Percentiles rank a stretch among this genome's conserved stretches.
These are phyloP conservation scores for Alternaria alternata DNA, from an alignment of 2,329 filamentous ascomycete genomes.

Conservation along the genomic window DNA sequence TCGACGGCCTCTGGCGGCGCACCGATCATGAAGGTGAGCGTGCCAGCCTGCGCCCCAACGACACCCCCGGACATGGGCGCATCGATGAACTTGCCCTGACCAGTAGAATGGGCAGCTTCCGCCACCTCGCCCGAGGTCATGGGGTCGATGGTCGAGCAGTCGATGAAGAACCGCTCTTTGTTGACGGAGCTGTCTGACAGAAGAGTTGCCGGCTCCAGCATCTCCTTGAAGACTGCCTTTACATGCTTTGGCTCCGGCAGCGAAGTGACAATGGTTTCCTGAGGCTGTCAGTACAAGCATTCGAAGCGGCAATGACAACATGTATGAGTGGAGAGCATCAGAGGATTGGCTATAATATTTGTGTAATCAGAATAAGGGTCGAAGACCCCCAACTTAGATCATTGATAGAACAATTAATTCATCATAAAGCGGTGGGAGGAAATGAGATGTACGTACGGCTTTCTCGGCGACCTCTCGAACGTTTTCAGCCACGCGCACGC, in stretches of 20 bases:
- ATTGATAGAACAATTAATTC: conserved; percentile 64
- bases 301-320: conserved; percentile 10
- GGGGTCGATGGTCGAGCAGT: conserved; percentile 96
- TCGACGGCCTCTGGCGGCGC: conserved; percentile 68
- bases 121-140: conserved; percentile 82
- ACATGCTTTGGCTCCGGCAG: conserved; percentile 91
- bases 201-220: conserved; percentile 69
- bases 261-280: conserved; percentile 89
- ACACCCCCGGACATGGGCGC: conserved; percentile 98
- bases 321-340: conserved; percentile 55
- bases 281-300: conserved; percentile 30
- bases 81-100: conserved; percentile 83
- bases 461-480: conserved; percentile 71
- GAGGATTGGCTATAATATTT: conserved; percentile 77
- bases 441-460: conserved; percentile 64
- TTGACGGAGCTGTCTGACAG: conserved; percentile 57
- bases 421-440: conserved; percentile 53
- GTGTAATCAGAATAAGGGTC: conserved; percentile 68
- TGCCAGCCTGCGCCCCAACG: conserved; percentile 85
- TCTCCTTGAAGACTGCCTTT: conserved; percentile 78
- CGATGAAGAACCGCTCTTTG: conserved; percentile 82
- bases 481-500: conserved; percentile 64
- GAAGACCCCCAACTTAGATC: conserved; percentile 76
- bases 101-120: conserved; percentile 69
- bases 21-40: conserved; percentile 96